Evolutionary conservation across 2,329 filamentous ascomycete species (phyloP), one percentile per base, ranked within the genome.

Genomic region (Xylariaceae sp.): DNA sequence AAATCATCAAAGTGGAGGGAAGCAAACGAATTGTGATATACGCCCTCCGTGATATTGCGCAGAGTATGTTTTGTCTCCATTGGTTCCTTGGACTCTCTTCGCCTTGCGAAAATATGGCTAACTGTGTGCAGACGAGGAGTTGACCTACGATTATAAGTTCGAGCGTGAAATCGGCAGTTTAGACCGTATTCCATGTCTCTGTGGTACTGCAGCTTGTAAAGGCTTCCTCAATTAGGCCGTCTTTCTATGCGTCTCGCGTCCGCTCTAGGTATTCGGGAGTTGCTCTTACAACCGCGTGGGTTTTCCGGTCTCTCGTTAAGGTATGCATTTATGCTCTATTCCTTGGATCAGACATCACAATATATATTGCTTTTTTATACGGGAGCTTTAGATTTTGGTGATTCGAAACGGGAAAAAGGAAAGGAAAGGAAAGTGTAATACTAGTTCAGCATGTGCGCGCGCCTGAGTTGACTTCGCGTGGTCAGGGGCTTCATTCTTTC

Each of bases 121-220:
- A 62, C 71, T 73, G 65, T 72, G 54, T 56, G 62, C 71, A 99
- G 94, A 97, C 74, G 94, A 99, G 77, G 94, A 99, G 80, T 86
- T 99, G 74, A 99, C 94, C 1, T 99, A 99, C 78, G 94, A 99
- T 79, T 99, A 99, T 83, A 99, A 99, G 76, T 99, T 99, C 74
- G 94, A 99, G 79, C 89, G 94, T 69, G 94, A 99, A 76, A 90
- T 95, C 71, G 92, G 92, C 70, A 95, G 91, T 68, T 85, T 92
- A 64, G 94, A 99, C 75, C 90, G 94, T 65, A 97, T 99, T 69
- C 94, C 94, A 54, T 99, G 94, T 79, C 86, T 99, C 54, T 99
- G 94, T 75, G 94, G 94, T 61, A 97, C 93, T 49, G 86, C 92
- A 35, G 92, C 91, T 52, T 99, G 94, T 80, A 99, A 99, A 81